phyloP scores from a whole-genome alignment of 2,329 filamentous ascomycete species.

The Escovopsis sp. region DNA sequence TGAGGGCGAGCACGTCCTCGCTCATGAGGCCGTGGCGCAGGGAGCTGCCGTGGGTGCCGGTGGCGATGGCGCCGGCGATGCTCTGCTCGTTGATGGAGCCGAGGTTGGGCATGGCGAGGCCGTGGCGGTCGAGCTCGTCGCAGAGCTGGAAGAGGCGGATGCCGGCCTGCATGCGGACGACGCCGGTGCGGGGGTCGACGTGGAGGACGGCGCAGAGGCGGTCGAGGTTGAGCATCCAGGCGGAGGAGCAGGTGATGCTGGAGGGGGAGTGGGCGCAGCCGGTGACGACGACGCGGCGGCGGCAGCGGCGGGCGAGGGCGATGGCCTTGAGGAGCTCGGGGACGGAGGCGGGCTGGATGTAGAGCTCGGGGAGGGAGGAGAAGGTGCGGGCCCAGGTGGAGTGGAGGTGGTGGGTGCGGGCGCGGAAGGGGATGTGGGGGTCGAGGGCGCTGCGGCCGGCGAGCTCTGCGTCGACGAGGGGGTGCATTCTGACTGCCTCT shows the following conservation, averaged over 20 bases:
- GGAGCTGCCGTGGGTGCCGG: slow-evolving; percentile 84
- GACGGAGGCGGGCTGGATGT: slow-evolving; percentile 67
- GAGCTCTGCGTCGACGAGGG: slow-evolving; percentile 20
- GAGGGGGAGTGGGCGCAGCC: slow-evolving; percentile 88
- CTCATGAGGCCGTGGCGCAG: slow-evolving; percentile 71
- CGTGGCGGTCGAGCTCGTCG: slow-evolving; percentile 54
- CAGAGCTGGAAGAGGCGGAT: slow-evolving; percentile 68
- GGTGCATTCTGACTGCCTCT: slow-evolving; percentile 23
- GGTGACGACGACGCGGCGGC: slow-evolving; percentile 69
- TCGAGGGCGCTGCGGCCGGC: slow-evolving; percentile 15
- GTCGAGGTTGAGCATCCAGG: slow-evolving; percentile 91
- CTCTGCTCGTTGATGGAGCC: slow-evolving; percentile 94
- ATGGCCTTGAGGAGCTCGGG: slow-evolving; percentile 73
- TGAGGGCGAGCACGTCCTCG: slow-evolving; percentile 57
- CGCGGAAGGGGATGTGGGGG: slow-evolving; percentile 55
- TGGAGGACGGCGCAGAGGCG: slow-evolving; percentile 58
- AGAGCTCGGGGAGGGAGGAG: slow-evolving; percentile 76
- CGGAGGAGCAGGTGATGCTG: slow-evolving; percentile 80
- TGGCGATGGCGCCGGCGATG: slow-evolving; percentile 81
- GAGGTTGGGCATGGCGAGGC: slow-evolving; percentile 77
- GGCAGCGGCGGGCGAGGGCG: slow-evolving; percentile 63
- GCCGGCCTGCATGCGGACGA: slow-evolving; percentile 72
- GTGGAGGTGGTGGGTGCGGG: slow-evolving; percentile 56
- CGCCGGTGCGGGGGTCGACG: slow-evolving; percentile 47
- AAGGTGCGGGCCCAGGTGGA: slow-evolving; percentile 93